These are phyloP conservation scores for Saturnispora zaruensis DNA, from an alignment of 805 yeast genomes.

Conservation along the genomic window DNA sequence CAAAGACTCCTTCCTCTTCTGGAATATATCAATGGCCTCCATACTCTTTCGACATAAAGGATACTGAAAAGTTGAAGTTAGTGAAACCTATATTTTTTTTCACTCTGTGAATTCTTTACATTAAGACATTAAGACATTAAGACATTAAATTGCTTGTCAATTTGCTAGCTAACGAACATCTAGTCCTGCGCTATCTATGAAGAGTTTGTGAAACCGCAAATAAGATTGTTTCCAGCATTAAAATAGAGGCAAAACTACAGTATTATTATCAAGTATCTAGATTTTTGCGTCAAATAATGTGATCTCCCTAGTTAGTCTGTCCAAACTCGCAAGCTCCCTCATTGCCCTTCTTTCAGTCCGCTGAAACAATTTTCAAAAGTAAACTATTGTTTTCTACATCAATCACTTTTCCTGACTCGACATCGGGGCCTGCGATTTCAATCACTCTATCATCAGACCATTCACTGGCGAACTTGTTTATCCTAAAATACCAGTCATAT, in stretches of 20 bases:
- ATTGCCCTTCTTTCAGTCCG: neutral
- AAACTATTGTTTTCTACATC: neutral
- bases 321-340: too few species aligned
- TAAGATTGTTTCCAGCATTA: neutral
- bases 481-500: neutral
- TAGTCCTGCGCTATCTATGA: too few species aligned
- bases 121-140: too few species aligned
- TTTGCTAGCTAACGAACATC: too few species aligned
- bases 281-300: too few species aligned
- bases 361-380: neutral
- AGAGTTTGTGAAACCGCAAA: too few species aligned
- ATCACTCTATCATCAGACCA: neutral
- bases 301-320: too few species aligned
- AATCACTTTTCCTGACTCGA: neutral
- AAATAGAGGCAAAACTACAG: neutral
- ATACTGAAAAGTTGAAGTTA: neutral
- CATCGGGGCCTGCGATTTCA: neutral
- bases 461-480: neutral
- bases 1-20: conserved; percentile 12
- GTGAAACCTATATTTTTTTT: too few species aligned
- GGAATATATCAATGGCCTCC: conserved; percentile 1
- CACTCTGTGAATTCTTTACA: neutral
- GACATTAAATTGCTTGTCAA: too few species aligned
- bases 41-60: neutral
- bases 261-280: too few species aligned